Evolutionary conservation across 2,329 filamentous ascomycete species (phyloP).

Genomic region (Phyllosticta ampelicida): DNA sequence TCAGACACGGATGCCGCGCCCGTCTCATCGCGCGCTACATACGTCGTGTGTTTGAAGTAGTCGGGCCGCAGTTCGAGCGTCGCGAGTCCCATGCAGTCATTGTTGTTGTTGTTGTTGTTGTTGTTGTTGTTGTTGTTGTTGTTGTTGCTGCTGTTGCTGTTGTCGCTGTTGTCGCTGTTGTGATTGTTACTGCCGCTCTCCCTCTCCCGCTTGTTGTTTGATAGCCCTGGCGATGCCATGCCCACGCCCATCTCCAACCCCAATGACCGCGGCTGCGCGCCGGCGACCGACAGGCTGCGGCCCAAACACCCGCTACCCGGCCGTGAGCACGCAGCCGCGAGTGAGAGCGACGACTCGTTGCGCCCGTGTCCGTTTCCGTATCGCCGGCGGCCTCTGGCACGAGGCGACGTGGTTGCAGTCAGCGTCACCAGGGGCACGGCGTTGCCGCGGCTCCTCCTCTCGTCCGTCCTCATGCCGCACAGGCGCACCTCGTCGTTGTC

Average conservation of each 20-base stretch:
- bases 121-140: slow-evolving; percentile 1
- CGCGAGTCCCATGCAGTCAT: no score
- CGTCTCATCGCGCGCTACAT: slow-evolving; percentile 11
- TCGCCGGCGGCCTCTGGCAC: neutral
- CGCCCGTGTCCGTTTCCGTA: neutral
- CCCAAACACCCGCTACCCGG: neutral
- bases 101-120: no score
- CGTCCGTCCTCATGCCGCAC: neutral
- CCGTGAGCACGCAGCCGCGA: neutral
- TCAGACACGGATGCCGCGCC: slow-evolving; percentile 11
- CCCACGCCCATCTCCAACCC: neutral
- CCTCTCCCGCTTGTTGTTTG: neutral
- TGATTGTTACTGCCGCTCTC: neutral
- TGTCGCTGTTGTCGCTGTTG: neutral
- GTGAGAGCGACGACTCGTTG: neutral
- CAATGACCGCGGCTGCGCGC: neutral
- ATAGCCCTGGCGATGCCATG: neutral
- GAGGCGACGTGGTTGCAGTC: neutral
- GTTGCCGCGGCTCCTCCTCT: neutral
- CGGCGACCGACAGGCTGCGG: neutral
- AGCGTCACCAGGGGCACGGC: neutral
- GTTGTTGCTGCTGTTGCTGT: slow-evolving; percentile 1
- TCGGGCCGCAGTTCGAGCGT: slow-evolving; percentile 16
- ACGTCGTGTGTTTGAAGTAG: slow-evolving; percentile 14
- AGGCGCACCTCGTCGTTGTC: neutral